Evolutionary conservation across 352 stramenopile species (phyloP), one percentile per base, ranked within the genome.

Genomic region (Phytophthora quininea): DNA sequence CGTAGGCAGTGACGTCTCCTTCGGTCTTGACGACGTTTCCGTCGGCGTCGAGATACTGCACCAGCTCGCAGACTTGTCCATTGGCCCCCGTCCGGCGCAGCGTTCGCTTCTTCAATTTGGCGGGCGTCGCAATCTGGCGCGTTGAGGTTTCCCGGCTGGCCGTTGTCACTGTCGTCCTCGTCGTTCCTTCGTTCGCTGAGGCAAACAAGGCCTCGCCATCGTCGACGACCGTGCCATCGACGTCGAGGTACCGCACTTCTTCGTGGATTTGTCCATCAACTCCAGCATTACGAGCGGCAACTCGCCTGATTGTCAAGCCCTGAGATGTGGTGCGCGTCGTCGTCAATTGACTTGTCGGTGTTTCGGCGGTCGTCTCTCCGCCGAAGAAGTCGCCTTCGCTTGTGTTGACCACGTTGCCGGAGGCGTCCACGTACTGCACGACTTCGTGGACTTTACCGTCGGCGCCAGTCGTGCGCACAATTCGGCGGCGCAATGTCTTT

Each of bases 1-100:
- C 52, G 57, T 10, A 19, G 3, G 58, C 10, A 11, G 30, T 49
- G 4, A 33, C n/a, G 29, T 67, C 58, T n/a, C 32, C 59, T 63
- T 75, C 54, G 29, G 61, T 58, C 29, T 43, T 15, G 29, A 76
- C 64, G 29, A 76, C 35, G 30, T 73, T 72, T 32, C 58, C 62
- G 35, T 71, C 59, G 15, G 45, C 55, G 19, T 69, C 62, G 11
- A 81, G 42, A 29, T 68, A 77, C 49, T 76, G 54, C 7, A 73
- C 59, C 58, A 70, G 19, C 50, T 73, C 59, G 30, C 62, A 32
- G 10, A 70, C 54, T 46, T 66, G 46, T 5, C 68, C 63, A 15
- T 71, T 58, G 5, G 48, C 54, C 38, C 19, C 63, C 35, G 65
- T 71, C 2, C 63, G 68, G 54, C 68, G 68, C n/a, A 76, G 37